phyloP scores from a whole-genome alignment of 495 filamentous ascomycete genomes.

The Xeromyces bisporus region DNA sequence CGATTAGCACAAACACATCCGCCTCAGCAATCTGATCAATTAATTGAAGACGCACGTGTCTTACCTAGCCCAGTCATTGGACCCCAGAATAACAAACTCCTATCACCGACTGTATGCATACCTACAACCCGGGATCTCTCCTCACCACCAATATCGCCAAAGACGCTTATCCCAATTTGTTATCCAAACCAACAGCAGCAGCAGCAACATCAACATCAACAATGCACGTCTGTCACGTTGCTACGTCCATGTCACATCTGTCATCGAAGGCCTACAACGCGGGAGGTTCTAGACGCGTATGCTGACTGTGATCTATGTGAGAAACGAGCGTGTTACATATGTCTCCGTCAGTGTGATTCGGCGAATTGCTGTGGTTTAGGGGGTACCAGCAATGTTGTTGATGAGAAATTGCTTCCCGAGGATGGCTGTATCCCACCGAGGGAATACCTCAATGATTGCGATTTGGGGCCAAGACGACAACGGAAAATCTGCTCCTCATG shows the following conservation, averaged over 20 bases:
- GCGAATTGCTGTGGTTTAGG: constrained; percentile 10
- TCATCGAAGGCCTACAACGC: constrained; percentile 29
- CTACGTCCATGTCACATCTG: constrained; percentile 36
- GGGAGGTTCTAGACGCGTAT: constrained; percentile 30
- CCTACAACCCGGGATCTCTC: constrained; percentile 9
- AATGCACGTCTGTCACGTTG: constrained; percentile 12
- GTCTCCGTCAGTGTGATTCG: constrained; percentile 31
- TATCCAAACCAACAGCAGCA: too few species aligned
- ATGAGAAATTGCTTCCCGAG: constrained; percentile 1
- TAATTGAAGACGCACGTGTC: not conserved
- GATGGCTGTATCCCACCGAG: constrained; percentile 1
- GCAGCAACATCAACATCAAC: constrained; percentile 5
- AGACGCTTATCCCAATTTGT: constrained; percentile 13
- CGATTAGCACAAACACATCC: constrained; percentile 14
- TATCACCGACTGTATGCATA: constrained; percentile 2
- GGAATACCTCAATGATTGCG: constrained; percentile 1
- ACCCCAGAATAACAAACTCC: not conserved
- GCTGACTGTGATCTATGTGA: constrained; percentile 33
- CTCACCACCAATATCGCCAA: constrained; percentile 23
- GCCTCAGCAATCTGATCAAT: not conserved
- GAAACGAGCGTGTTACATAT: constrained; percentile 34
- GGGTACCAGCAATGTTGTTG: not conserved
- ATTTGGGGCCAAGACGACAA: constrained; percentile 1
- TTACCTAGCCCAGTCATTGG: not conserved
- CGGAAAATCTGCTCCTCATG: constrained; percentile 26